These are phyloP conservation scores for Lepiota subincarnata DNA, from an alignment of 768 basidiomycete species.

Conservation along the genomic window DNA sequence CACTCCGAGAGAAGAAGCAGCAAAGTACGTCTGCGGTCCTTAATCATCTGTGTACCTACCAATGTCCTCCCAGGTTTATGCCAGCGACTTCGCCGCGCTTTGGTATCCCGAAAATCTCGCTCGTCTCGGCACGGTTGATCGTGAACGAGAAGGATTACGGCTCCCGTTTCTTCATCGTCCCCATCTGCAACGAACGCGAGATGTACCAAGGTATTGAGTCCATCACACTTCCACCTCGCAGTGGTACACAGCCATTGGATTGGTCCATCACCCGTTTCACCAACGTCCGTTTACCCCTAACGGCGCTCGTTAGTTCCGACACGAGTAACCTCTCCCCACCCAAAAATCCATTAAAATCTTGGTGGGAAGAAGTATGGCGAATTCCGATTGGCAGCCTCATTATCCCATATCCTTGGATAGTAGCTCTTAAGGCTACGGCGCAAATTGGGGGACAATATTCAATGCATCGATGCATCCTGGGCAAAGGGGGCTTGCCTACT, in stretches of 20 bases:
- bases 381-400: conserved; percentile 50
- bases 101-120: conserved; percentile 48
- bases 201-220: conserved; percentile 53
- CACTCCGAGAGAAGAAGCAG: too few species aligned
- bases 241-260: too few species aligned
- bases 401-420: conserved; percentile 45
- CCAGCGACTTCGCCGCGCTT: conserved; percentile 51
- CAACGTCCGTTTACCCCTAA: conserved; percentile 45
- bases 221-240: conserved; percentile 43
- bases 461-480: conserved; percentile 47
- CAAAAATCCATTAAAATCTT: conserved; percentile 38
- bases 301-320: conserved; percentile 45
- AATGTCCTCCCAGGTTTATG: conserved; percentile 43
- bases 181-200: conserved; percentile 47
- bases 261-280: conserved; percentile 57
- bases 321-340: conserved; percentile 36
- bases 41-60: conserved; percentile 2
- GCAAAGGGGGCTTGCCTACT: conserved; percentile 34
- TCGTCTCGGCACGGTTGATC: conserved; percentile 55
- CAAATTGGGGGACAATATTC: conserved; percentile 56
- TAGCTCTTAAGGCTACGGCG: conserved; percentile 48
- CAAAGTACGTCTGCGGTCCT: too few species aligned
- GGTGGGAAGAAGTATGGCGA: conserved; percentile 55
- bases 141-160: conserved; percentile 48
- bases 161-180: conserved; percentile 50